phyloP scores from a whole-genome alignment of 352 stramenopile genomes.

The Elongisporangium prolatum region DNA sequence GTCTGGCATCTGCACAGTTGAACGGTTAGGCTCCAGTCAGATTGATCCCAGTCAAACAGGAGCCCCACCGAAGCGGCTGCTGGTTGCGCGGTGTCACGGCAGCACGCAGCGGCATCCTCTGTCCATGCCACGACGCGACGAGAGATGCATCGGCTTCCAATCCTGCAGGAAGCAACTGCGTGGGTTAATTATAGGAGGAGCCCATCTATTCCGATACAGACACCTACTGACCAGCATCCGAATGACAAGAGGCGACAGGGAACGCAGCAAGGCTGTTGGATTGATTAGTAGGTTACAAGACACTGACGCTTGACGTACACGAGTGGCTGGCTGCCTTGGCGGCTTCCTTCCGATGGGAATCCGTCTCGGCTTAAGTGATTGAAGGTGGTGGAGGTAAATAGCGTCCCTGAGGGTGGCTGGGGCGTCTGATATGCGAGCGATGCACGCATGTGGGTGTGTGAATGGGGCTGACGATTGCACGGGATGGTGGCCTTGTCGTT shows the following conservation, averaged over 20 bases:
- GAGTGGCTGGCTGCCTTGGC: neutral
- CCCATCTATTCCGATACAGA: neutral
- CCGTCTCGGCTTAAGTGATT: neutral
- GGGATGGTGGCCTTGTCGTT: neutral
- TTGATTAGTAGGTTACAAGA: neutral
- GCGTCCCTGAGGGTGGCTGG: neutral
- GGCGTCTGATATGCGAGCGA: neutral
- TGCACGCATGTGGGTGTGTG: neutral
- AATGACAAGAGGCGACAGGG: neutral
- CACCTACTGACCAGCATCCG: neutral
- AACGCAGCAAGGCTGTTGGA: neutral
- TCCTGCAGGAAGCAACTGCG: neutral
- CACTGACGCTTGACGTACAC: neutral
- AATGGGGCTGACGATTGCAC: neutral
- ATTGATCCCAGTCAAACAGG: neutral
- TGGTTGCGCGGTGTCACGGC: neutral
- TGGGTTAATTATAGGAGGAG: neutral
- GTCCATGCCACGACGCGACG: neutral
- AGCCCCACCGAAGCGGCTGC: neutral
- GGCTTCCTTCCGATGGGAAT: neutral
- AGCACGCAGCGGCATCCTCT: neutral
- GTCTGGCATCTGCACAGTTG: conserved; percentile 7
- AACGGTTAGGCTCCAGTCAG: neutral
- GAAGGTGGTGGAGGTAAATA: neutral
- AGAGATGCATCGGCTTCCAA: neutral